Conservation (phyloP, 2,329 filamentous ascomycete genomes). For the Fusarium compactum region DNA sequence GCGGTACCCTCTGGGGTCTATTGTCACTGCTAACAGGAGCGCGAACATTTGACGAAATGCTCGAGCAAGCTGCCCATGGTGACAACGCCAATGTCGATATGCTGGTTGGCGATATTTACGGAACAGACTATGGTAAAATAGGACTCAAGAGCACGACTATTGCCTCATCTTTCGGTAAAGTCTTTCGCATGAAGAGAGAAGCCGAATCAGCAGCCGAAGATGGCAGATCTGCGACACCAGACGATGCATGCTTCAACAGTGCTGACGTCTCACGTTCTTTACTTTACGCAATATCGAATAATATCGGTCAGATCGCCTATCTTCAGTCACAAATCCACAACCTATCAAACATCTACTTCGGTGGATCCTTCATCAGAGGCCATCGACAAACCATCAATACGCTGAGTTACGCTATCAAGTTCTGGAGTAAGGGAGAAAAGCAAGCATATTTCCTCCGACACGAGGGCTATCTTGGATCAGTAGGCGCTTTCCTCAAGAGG, state of each 20-base stretch:
- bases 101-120: constrained; percentile 98
- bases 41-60: constrained; percentile 96
- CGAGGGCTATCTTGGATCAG: constrained; percentile 93
- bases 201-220: constrained; percentile 85
- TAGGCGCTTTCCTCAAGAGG: constrained; percentile 92
- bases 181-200: constrained; percentile 90
- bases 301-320: constrained; percentile 97
- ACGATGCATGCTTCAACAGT: constrained; percentile 69
- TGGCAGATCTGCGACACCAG: constrained; percentile 67
- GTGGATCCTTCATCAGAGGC: constrained; percentile 94
- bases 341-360: constrained; percentile 95
- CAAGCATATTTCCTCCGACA: constrained; percentile 96
- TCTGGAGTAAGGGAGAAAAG: constrained; percentile 94
- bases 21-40: constrained; percentile 93
- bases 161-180: constrained; percentile 95
- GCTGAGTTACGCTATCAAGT: constrained; percentile 94
- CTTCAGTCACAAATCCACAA: constrained; percentile 96
- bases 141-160: constrained; percentile 96
- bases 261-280: constrained; percentile 92
- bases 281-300: constrained; percentile 96
- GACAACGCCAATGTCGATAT: constrained; percentile 96
- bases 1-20: constrained; percentile 97
- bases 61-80: constrained; percentile 87
- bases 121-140: constrained; percentile 94
- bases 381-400: constrained; percentile 99